Evolutionary conservation across 352 stramenopile genomes (phyloP).

Genomic region (Phytophthora hibernalis): DNA sequence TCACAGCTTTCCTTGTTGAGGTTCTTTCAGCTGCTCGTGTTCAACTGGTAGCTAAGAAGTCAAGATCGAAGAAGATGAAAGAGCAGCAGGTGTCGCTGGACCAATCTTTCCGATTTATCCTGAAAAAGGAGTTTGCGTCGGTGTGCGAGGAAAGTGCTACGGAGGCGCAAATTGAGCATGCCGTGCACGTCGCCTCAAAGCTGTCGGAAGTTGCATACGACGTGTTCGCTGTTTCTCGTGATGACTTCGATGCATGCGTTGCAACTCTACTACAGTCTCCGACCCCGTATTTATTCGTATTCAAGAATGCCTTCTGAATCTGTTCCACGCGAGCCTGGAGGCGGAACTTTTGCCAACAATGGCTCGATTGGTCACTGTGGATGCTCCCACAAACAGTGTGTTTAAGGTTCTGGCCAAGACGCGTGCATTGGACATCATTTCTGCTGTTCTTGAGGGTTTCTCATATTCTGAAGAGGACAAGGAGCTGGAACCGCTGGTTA

Average conservation of each 20-base stretch:
- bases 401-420: slow-evolving; percentile 63
- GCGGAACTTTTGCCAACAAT: slow-evolving; percentile 69
- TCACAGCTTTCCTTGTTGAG: slow-evolving; percentile 70
- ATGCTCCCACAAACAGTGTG: slow-evolving; percentile 40
- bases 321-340: slow-evolving; percentile 65
- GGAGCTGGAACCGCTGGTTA: slow-evolving; percentile 52
- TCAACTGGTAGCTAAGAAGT: slow-evolving; percentile 38
- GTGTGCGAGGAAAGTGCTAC: slow-evolving; percentile 44
- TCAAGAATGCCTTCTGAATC: slow-evolving; percentile 54
- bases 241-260: slow-evolving; percentile 75
- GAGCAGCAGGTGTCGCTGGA: slow-evolving; percentile 53
- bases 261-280: slow-evolving; percentile 70
- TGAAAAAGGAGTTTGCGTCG: slow-evolving; percentile 72
- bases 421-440: slow-evolving; percentile 72
- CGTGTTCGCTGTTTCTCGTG: slow-evolving; percentile 46
- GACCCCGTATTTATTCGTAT: slow-evolving; percentile 67
- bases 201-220: slow-evolving; percentile 54
- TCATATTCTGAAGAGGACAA: slow-evolving; percentile 46
- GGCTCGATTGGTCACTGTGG: slow-evolving; percentile 52
- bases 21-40: slow-evolving; percentile 58
- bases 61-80: slow-evolving; percentile 47
- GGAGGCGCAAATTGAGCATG: slow-evolving; percentile 25
- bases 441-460: slow-evolving; percentile 63
- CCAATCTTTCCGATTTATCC: slow-evolving; percentile 58
- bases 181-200: slow-evolving; percentile 57